A percentile compares a stretch with the other conserved stretches of the same genome.
Conservation (phyloP, 495 filamentous ascomycete genomes). For the Penicillium odoratum region DNA sequence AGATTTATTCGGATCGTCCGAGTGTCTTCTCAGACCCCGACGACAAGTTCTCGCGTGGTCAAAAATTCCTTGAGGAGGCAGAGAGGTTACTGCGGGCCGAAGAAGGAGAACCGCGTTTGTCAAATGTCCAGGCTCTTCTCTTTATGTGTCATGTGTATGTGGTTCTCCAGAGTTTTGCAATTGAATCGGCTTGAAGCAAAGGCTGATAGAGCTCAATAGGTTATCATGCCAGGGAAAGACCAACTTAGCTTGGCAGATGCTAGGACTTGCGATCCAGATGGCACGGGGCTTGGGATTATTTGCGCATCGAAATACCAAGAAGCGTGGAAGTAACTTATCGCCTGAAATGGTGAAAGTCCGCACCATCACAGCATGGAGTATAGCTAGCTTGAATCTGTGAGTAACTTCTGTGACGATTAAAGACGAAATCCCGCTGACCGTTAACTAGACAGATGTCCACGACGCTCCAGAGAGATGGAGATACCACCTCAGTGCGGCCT, state of each 20-base stretch:
- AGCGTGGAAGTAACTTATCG: conserved; percentile 12
- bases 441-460: conserved; percentile 33
- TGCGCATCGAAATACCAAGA: conserved; percentile 9
- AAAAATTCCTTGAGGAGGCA: conserved; percentile 36
- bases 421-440: not conserved
- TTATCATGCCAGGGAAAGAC: conserved; percentile 34
- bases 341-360: conserved; percentile 26
- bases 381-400: conserved; percentile 39
- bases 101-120: conserved; percentile 30
- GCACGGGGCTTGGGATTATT: conserved; percentile 37
- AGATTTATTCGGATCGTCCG: conserved; percentile 50
- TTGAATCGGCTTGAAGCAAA: not conserved
- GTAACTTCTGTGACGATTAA: not conserved
- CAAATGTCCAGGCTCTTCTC: conserved; percentile 39
- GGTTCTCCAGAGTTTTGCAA: not conserved
- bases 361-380: conserved; percentile 35
- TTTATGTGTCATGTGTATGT: conserved; percentile 41
- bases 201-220: conserved; percentile 17
- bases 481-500: conserved; percentile 23
- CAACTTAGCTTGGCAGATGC: conserved; percentile 33
- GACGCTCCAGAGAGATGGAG: conserved; percentile 27
- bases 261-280: conserved; percentile 38
- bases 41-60: conserved; percentile 31
- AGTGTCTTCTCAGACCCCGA: conserved; percentile 40
- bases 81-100: conserved; percentile 37